A percentile compares a stretch with the other conserved stretches of the same genome.
Conservation (phyloP, 2,329 filamentous ascomycete species). For the Fusarium floridanum region DNA sequence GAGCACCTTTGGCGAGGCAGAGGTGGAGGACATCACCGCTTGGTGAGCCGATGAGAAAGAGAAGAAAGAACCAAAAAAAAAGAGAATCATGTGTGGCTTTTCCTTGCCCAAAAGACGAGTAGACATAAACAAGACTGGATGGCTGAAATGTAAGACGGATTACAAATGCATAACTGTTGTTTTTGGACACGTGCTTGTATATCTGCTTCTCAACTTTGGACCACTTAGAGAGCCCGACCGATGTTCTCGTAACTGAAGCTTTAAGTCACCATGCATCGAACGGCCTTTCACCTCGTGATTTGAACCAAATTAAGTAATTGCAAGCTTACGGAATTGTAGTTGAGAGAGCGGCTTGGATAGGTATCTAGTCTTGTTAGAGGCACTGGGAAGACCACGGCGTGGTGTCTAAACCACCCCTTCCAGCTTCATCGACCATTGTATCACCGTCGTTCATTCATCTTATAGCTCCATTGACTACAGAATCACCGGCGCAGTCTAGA, state of each 20-base stretch:
- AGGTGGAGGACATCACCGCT: constrained; percentile 95
- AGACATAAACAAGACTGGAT: constrained; percentile 10
- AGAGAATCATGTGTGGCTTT: background rate
- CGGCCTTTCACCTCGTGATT: background rate
- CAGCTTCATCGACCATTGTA: background rate
- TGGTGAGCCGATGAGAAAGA: constrained; percentile 71
- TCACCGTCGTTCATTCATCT: background rate
- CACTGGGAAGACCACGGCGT: background rate
- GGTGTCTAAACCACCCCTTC: background rate
- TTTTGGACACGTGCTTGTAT: background rate
- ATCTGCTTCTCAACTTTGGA: background rate
- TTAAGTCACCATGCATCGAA: background rate
- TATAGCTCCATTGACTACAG: background rate
- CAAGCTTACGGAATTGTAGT: background rate
- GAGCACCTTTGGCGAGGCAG: constrained; percentile 94
- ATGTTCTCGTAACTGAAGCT: background rate
- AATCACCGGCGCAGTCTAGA: background rate
- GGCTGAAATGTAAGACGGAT: background rate
- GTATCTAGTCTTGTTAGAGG: too few species aligned
- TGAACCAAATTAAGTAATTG: background rate
- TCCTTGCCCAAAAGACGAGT: constrained; percentile 1
- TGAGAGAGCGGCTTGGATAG: background rate
- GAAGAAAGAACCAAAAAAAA: background rate
- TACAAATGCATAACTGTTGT: background rate
- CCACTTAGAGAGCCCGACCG: background rate